Percentiles rank a stretch among this genome's conserved stretches.
phyloP scores from a whole-genome alignment of 73 alveolate species.

The Durusdinium trenchii region DNA sequence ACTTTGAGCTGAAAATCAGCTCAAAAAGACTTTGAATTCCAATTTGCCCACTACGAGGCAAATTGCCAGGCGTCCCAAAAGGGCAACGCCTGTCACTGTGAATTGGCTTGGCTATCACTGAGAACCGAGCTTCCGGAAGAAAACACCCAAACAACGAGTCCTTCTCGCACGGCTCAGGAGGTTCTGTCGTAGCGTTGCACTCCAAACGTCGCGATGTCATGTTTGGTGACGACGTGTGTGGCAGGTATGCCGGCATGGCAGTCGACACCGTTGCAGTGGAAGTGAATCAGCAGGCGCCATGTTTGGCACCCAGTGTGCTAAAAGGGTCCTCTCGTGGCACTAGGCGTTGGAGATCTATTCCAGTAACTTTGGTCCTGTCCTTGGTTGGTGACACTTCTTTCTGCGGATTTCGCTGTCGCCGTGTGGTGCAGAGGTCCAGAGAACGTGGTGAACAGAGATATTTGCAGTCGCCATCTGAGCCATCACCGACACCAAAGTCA shows the following conservation, averaged over 20 bases:
- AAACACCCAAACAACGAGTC: neutral
- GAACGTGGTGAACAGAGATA: slow-evolving; percentile 63
- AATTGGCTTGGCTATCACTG: neutral
- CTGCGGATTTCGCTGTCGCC: neutral
- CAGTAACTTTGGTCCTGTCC: slow-evolving; percentile 42
- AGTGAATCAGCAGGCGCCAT: slow-evolving; percentile 64
- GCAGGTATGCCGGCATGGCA: slow-evolving; percentile 73
- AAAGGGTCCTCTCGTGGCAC: neutral
- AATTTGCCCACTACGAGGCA: too few species aligned
- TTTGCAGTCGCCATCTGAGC: slow-evolving; percentile 27
- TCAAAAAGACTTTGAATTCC: too few species aligned
- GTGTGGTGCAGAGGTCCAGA: slow-evolving; percentile 5
- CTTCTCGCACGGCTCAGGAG: neutral
- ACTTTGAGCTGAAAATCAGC: too few species aligned
- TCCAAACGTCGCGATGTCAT: neutral
- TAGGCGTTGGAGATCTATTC: slow-evolving; percentile 69
- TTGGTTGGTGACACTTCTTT: neutral
- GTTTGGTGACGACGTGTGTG: neutral
- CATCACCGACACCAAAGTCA: neutral
- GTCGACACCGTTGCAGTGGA: slow-evolving; percentile 66
- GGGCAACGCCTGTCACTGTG: neutral
- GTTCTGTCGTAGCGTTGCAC: neutral
- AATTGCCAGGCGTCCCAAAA: too few species aligned
- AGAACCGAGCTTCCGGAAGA: neutral
- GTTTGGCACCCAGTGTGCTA: neutral